Evolutionary conservation across 495 filamentous ascomycete species (phyloP), one percentile per base, ranked within the genome.

Genomic region (Penicillium goetzii): DNA sequence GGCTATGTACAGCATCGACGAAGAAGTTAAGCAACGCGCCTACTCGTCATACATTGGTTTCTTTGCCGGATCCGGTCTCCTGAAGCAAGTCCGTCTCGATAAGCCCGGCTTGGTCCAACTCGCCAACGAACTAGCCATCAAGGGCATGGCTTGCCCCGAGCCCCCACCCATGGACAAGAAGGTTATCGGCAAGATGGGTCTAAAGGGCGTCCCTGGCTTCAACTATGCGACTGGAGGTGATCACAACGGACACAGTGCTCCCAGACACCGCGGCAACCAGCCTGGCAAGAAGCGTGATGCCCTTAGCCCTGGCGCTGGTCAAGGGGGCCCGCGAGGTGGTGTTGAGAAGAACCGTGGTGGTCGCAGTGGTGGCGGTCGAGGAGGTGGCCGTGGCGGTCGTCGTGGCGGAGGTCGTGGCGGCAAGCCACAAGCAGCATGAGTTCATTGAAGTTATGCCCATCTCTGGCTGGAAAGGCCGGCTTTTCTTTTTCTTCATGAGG

Each of bases 11-110:
- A 45, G 53, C 19, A 66, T 85, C 14, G 84, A 85, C 25, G 81
- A 83, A 45, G 67, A 68, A 17, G 72, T 73, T 0, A 86, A 85
- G 69, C 71, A 76, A 33, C 84, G 84, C 28, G 85, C 84, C 19
- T 87, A 87, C 67, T 79, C 79, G 12, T 83, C 84, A 11, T 87
- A 74, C 66, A 75, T 87, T 33, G 81, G 81, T 4, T 83, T 81
- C 70, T 76, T 83, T 49, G 79, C 78, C 61, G 77, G 77, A 49
- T 77, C 74, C 0, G 73, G 68, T 53, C 76, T 76, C 43, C 25
- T 77, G 43, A 78, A 73, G 43, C 76, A 70, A 53, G 66, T 83
- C 36, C 70, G 72, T 56, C 61, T 83, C 17, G 71, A 78, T 40
- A 72, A 77, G 60, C 54, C 78, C 25, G 75, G 71, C 3, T 75